Evolutionary conservation across 352 stramenopile genomes (phyloP).

Genomic region (Thraustochytrium sp.): DNA sequence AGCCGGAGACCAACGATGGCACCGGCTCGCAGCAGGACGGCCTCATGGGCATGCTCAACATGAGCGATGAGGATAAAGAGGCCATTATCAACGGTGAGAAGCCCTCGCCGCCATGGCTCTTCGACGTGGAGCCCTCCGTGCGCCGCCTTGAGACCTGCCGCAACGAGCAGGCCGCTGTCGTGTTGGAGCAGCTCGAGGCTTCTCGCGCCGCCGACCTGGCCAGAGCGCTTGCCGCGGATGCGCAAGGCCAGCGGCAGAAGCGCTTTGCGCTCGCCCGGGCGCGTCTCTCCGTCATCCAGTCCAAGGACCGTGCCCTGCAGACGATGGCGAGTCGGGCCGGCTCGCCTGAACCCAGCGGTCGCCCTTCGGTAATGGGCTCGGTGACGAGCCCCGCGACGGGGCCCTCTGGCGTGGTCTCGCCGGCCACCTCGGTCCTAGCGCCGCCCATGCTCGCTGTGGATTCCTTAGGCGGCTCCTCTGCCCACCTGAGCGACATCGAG

Average conservation of each 20-base stretch:
- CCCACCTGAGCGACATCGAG: too few relatives aligned
- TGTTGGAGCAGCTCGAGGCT: neutral
- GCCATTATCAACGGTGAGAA: neutral
- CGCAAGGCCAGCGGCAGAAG: neutral
- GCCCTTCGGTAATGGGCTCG: too few relatives aligned
- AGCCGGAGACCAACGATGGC: too few relatives aligned
- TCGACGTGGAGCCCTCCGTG: neutral
- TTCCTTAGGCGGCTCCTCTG: too few relatives aligned
- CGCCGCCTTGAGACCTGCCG: neutral
- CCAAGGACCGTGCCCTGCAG: neutral
- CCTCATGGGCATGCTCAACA: slow-evolving; percentile 24
- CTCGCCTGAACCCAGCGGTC: too few relatives aligned
- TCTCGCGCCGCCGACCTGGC: neutral
- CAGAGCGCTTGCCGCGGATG: neutral
- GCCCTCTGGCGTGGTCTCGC: too few relatives aligned
- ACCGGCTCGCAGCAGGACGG: too few relatives aligned
- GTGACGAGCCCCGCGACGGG: too few relatives aligned
- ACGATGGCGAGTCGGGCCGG: neutral
- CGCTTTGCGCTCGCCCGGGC: neutral
- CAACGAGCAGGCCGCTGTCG: neutral
- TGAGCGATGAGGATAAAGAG: slow-evolving; percentile 34
- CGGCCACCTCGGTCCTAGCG: too few relatives aligned
- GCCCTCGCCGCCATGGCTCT: neutral
- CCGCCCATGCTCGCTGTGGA: too few relatives aligned
- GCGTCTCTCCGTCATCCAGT: neutral